Evolutionary conservation across 352 stramenopile genomes (phyloP).

Genomic region (Halophytophthora polymorphica): DNA sequence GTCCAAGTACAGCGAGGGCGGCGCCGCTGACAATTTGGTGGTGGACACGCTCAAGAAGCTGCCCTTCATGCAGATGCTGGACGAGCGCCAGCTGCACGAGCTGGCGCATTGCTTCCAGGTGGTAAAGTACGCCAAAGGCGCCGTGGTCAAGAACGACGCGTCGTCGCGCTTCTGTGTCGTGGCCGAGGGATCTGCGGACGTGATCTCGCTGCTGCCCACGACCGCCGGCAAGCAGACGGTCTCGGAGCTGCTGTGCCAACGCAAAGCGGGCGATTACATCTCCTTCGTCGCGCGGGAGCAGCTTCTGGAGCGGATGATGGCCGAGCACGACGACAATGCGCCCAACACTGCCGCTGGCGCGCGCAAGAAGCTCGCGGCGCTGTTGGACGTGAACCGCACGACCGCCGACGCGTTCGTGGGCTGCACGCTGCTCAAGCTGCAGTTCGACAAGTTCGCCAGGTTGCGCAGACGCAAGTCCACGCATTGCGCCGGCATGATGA

Average conservation of each 20-base stretch:
- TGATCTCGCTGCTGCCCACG: constrained; percentile 46
- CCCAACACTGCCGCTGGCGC: constrained; percentile 15
- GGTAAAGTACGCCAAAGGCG: constrained; percentile 39
- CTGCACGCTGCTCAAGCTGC: constrained; percentile 58
- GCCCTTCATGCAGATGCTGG: constrained; percentile 69
- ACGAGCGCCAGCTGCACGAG: constrained; percentile 44
- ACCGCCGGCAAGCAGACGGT: constrained; percentile 44
- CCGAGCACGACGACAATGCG: constrained; percentile 18
- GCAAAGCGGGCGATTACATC: constrained; percentile 52
- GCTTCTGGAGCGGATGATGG: constrained; percentile 42
- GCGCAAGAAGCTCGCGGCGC: constrained; percentile 49
- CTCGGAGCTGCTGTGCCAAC: constrained; percentile 56
- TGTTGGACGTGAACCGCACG: constrained; percentile 58
- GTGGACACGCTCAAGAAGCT: constrained; percentile 46
- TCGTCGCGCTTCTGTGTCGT: constrained; percentile 46
- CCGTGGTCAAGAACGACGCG: constrained; percentile 41
- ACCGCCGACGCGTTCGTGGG: constrained; percentile 49
- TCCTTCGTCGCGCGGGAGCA: constrained; percentile 51
- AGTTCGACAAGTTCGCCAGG: constrained; percentile 50
- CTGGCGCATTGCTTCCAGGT: constrained; percentile 59
- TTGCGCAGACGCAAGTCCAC: constrained; percentile 27
- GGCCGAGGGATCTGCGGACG: constrained; percentile 51
- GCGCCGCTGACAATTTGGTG: constrained; percentile 18
- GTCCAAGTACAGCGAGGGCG: constrained; percentile 16
- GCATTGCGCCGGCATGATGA: constrained; percentile 20